A percentile compares a stretch with the other conserved stretches of the same genome.
Evolutionary conservation across 306 rosid species (phyloP).

Genomic region (Arachis stenosperma): DNA sequence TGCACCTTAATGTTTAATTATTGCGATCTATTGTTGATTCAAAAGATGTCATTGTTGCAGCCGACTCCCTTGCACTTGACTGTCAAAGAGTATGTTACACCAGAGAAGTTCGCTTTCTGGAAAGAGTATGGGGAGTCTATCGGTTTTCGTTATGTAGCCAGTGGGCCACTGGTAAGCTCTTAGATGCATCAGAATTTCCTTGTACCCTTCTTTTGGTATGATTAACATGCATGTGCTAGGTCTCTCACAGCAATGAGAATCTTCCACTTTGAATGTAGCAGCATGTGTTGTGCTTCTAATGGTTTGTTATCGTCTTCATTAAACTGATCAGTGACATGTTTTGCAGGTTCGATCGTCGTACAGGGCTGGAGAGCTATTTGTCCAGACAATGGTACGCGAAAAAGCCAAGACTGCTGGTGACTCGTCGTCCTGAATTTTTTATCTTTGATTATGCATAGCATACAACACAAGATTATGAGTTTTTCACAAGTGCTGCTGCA

Average conservation of each 20-base stretch:
- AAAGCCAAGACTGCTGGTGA: conserved; percentile 43
- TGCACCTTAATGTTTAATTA: neutral
- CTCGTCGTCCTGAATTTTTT: conserved; percentile 27
- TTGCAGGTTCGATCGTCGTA: conserved; percentile 91
- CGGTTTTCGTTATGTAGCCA: conserved; percentile 94
- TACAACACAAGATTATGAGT: conserved; percentile 26
- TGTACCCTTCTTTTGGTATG: conserved; percentile 28
- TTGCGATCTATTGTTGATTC: conserved; percentile 6
- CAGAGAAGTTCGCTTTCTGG: conserved; percentile 90
- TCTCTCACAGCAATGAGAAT: neutral
- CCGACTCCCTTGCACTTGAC: conserved; percentile 95
- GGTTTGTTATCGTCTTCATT: conserved; percentile 7
- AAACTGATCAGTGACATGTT: conserved; percentile 9
- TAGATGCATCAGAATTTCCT: conserved; percentile 18
- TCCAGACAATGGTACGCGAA: conserved; percentile 80
- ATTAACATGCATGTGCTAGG: neutral
- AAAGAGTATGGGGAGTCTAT: conserved; percentile 93
- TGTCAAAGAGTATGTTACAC: conserved; percentile 87
- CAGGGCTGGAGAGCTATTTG: conserved; percentile 96
- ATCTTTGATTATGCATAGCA: conserved; percentile 22
- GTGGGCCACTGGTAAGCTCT: conserved; percentile 88
- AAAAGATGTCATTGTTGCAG: conserved; percentile 57
- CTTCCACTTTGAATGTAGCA: conserved; percentile 1
- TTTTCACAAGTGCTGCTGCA: conserved; percentile 15
- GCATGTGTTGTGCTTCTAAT: conserved; percentile 5